Base-by-base conservation (phyloP, 768 basidiomycete genomes). In the Albatrellus ellisii region DNA sequence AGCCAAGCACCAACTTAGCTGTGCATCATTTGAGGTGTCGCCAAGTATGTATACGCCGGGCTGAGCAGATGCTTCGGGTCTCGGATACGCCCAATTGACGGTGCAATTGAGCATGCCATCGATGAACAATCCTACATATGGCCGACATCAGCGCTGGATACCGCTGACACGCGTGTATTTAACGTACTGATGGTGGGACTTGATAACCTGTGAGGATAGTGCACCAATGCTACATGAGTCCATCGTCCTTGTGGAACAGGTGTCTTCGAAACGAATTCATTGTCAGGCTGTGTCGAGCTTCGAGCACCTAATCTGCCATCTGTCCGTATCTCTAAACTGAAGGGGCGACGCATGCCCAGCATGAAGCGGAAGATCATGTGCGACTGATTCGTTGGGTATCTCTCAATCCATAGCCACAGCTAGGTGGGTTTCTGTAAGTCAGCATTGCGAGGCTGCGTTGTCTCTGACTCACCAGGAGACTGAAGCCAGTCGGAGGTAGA, bases 31-130 rank as follows among this genome's bases (percentile, higher is more conserved):
- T 27, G 65, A 61, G 24, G 59, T 59, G 42, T 79, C 75, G 15
- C 85, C 86, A 24, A 88, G 54, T 4, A 59, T 55, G 48, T 82
- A 77, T 24, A 60, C 58, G 1, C 65, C 62, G 0, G 54, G 42
- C 36, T 63, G 60, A 0, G 64, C 46, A 17, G 54, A 49, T 1
- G 56, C 41, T 12, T 72, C 74, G 9, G 62, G 49, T 42, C 64
- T 74, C 0, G 86, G 83, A 56, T 84, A 87, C 10, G 58, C 51
- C 67, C 74, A 74, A 39, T 77, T 73, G 6, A 81, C 44, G 0
- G 74, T 65, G 49, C 86, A 82, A 14, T 62, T 67, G 15, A 84
- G 63, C 4, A 69, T 65, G 9, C 87, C 86, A 50, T 90, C 85
- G 8, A 87, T 47, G 50, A 83, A 89, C 0, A 89, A 50, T 4